Conservation (phyloP, 2,329 filamentous ascomycete genomes). For the Lojkania enalia region DNA sequence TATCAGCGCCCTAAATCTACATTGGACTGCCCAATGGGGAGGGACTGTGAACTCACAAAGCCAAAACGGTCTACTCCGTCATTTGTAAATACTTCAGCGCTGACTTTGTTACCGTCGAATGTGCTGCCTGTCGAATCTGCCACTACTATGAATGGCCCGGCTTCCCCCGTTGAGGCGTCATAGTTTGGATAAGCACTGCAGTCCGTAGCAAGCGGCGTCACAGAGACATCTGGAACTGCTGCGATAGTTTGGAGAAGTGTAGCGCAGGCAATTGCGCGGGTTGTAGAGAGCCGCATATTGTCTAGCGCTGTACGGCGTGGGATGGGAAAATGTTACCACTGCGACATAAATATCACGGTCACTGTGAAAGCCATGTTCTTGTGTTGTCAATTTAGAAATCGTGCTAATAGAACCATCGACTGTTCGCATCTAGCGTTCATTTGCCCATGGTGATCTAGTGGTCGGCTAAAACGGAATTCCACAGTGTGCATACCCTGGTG, state of each 20-base stretch:
- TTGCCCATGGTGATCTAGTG: too few species aligned
- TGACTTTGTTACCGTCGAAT: constrained; percentile 7
- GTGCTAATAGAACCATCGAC: too few species aligned
- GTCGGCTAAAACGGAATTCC: background rate
- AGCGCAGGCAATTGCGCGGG: too few species aligned
- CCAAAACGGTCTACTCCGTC: constrained; percentile 13
- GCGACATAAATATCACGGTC: too few species aligned
- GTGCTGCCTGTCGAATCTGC: constrained; percentile 7
- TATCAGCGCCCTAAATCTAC: background rate
- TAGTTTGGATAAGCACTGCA: constrained; percentile 15
- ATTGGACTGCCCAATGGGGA: background rate
- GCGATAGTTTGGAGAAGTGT: too few species aligned
- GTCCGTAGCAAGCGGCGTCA: constrained; percentile 5
- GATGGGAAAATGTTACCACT: too few species aligned
- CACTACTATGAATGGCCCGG: constrained; percentile 10
- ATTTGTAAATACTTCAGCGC: constrained; percentile 13
- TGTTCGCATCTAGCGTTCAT: too few species aligned
- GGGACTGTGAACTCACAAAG: constrained; percentile 9
- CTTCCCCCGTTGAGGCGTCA: constrained; percentile 9
- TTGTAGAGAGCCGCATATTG: too few species aligned
- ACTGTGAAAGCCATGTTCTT: too few species aligned
- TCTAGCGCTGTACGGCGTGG: too few species aligned
- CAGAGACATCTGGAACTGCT: background rate
- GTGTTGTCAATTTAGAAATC: too few species aligned
- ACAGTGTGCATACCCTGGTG: background rate